phyloP scores from a whole-genome alignment of 176 grass and related monocot species.

The Avena eriantha region DNA sequence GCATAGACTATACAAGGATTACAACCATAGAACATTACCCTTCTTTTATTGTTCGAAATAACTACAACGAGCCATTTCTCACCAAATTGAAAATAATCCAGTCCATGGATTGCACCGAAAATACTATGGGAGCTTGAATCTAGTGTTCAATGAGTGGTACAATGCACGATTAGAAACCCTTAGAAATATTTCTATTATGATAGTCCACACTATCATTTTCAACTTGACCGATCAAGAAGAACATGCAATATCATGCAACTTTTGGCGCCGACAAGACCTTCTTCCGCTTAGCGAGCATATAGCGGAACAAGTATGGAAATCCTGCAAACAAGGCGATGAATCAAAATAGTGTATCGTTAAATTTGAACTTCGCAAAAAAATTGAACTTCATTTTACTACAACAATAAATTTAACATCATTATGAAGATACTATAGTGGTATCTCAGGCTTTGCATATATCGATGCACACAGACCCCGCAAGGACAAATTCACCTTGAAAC shows the following conservation, averaged over 20 bases:
- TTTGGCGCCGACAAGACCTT: slow-evolving; percentile 31
- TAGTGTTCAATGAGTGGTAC: background rate
- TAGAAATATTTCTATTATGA: background rate
- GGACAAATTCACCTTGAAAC: background rate
- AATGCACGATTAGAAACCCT: background rate
- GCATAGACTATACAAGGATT: too few relatives aligned
- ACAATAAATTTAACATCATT: background rate
- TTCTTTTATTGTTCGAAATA: background rate
- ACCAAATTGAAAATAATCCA: background rate
- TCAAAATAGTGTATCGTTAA: background rate
- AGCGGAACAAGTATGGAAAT: background rate
- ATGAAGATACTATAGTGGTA: background rate
- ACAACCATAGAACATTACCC: background rate
- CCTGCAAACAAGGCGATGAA: background rate
- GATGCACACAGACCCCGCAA: background rate
- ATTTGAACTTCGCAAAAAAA: too few relatives aligned
- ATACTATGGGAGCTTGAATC: background rate
- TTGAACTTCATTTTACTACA: background rate
- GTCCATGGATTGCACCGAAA: background rate
- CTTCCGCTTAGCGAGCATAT: slow-evolving; percentile 37
- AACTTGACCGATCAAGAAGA: background rate
- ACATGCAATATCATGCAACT: background rate
- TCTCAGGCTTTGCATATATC: background rate
- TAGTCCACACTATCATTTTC: background rate
- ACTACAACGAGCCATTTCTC: background rate